Percentiles rank a stretch among this genome's conserved stretches.
Conservation (phyloP, 2,329 filamentous ascomycete genomes). For the Colletotrichum gigasporum region DNA sequence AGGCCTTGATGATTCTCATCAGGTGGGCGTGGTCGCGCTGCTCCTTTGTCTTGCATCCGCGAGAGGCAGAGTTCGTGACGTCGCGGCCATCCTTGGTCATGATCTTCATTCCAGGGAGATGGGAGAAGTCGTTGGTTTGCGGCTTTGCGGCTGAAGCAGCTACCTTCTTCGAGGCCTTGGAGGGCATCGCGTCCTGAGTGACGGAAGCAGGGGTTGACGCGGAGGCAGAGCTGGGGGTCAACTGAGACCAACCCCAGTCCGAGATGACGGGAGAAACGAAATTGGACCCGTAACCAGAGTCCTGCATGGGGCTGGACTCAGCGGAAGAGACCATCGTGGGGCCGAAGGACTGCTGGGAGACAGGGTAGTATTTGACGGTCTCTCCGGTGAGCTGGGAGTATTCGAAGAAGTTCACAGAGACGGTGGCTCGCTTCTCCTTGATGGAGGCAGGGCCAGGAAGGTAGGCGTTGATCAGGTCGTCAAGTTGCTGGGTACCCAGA, state of each 20-base stretch:
- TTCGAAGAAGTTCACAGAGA: conserved; percentile 69
- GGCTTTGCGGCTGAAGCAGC: conserved; percentile 32
- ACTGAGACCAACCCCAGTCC: conserved; percentile 56
- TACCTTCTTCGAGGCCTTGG: conserved; percentile 38
- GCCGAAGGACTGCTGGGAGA: conserved; percentile 49
- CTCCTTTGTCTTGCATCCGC: conserved; percentile 73
- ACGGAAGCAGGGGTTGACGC: conserved; percentile 42
- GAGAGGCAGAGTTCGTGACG: conserved; percentile 69
- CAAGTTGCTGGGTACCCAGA: conserved; percentile 69
- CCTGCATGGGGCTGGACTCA: conserved; percentile 51
- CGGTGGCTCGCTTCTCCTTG: conserved; percentile 65
- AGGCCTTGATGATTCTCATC: conserved; percentile 75
- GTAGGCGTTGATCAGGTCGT: conserved; percentile 67
- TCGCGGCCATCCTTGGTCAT: conserved; percentile 71
- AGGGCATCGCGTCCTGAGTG: conserved; percentile 36
- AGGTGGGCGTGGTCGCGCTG: conserved; percentile 73
- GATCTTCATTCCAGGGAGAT: conserved; percentile 72
- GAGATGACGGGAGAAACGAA: conserved; percentile 60
- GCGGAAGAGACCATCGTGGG: conserved; percentile 52
- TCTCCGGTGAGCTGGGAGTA: conserved; percentile 63
- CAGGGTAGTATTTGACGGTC: conserved; percentile 69
- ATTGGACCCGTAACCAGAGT: conserved; percentile 57
- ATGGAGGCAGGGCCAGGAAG: conserved; percentile 62
- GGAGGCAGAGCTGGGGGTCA: conserved; percentile 39
- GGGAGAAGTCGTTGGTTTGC: conserved; percentile 55